phyloP scores from a whole-genome alignment of 176 grass and related monocot genomes.

The Musa troglodytarum region DNA sequence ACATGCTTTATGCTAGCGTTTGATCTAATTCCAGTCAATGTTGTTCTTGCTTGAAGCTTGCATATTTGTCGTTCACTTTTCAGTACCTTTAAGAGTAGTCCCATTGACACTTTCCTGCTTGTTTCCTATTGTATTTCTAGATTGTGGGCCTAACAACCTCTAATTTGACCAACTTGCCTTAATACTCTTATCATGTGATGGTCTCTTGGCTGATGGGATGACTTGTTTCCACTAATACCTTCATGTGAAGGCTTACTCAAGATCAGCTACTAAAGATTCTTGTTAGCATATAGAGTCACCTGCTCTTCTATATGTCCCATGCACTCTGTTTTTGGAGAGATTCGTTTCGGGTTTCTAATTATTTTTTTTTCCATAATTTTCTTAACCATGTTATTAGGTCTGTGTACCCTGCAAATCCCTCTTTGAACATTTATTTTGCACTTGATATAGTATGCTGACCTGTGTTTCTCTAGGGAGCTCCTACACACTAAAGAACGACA shows the following conservation, averaged over 20 bases:
- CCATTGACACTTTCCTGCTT: not conserved
- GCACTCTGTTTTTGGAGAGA: no score
- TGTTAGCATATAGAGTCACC: not conserved
- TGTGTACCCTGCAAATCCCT: not conserved
- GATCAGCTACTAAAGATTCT: not conserved
- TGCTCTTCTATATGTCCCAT: no score
- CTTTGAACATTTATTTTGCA: no score
- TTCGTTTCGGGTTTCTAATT: no score
- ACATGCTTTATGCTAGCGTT: not conserved
- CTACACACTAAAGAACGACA: conserved; percentile 3
- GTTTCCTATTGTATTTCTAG: not conserved
- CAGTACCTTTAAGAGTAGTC: not conserved
- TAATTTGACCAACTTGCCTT: not conserved
- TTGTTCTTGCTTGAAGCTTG: no score
- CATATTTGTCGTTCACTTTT: no score
- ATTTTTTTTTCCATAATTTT: not conserved
- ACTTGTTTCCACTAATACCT: not conserved
- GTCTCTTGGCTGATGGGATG: not conserved
- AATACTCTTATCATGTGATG: not conserved
- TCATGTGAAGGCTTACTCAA: not conserved
- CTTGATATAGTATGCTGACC: no score
- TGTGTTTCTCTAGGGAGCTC: conserved; percentile 5
- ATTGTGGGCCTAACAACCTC: not conserved
- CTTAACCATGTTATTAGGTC: not conserved
- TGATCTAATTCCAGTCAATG: not conserved